Evolutionary conservation across 2,329 filamentous ascomycete species (phyloP).

Genomic region (Curvularia spicifera): DNA sequence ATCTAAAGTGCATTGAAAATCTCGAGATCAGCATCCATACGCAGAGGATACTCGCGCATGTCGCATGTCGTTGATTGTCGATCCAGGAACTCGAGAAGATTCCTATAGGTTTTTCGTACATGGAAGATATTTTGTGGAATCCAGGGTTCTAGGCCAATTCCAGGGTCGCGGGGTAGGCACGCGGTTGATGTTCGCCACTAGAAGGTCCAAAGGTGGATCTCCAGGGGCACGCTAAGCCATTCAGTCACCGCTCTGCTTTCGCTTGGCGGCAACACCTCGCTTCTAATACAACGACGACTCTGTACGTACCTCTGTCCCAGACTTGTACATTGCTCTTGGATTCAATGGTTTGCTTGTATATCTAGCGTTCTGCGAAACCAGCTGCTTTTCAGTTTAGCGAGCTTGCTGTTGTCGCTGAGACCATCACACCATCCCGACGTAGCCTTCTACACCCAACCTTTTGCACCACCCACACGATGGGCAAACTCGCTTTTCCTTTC

Average conservation of each 20-base stretch:
- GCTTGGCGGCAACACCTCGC: conserved; percentile 8
- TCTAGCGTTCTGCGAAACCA: not conserved
- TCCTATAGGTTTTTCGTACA: not conserved
- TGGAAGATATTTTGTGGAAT: not conserved
- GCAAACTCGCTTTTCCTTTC: conserved; percentile 39
- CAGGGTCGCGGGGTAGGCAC: conserved; percentile 11
- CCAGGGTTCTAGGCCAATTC: not conserved
- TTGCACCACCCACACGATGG: conserved; percentile 27
- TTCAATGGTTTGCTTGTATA: not conserved
- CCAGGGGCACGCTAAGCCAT: conserved; percentile 15
- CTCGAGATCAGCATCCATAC: not conserved
- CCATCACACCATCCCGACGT: not conserved
- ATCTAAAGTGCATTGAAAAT: not conserved
- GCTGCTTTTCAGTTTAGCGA: not conserved
- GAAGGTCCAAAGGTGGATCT: conserved; percentile 1
- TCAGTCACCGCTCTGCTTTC: conserved; percentile 12
- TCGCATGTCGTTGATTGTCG: not conserved
- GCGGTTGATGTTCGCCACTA: conserved; percentile 18
- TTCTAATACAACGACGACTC: not conserved
- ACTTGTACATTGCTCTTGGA: not conserved
- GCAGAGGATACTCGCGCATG: not conserved
- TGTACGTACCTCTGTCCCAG: not conserved
- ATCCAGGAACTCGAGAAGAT: not conserved
- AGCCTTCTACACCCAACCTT: conserved; percentile 2
- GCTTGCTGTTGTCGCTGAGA: not conserved